A percentile compares a stretch with the other conserved stretches of the same genome.
Conservation (phyloP, 495 filamentous ascomycete genomes). For the Trichoderma reesei region DNA sequence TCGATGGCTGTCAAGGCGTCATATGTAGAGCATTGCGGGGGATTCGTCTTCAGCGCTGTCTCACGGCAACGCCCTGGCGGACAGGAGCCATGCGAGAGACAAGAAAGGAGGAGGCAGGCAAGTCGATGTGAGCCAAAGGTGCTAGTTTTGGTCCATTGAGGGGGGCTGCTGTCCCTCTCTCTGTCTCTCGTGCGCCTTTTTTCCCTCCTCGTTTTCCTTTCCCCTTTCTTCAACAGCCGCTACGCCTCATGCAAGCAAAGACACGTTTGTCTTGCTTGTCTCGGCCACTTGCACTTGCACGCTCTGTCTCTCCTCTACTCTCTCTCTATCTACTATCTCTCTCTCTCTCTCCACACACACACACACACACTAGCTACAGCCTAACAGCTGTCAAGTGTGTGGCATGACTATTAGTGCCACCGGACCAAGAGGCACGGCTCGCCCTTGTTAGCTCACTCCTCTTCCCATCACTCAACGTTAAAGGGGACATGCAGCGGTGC, state of each 20-base stretch:
- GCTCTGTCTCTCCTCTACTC: neutral
- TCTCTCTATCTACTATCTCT: neutral
- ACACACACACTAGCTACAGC: neutral
- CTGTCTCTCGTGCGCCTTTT: too few species aligned
- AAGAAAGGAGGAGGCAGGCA: too few species aligned
- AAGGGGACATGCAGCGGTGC: neutral
- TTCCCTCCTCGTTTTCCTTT: too few species aligned
- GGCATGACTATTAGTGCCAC: neutral
- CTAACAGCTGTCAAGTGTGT: neutral
- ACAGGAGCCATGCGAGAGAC: neutral
- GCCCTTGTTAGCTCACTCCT: neutral
- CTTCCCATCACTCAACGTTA: neutral
- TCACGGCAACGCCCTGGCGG: neutral
- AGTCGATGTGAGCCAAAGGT: too few species aligned
- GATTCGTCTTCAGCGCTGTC: neutral
- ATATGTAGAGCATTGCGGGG: constrained; percentile 5
- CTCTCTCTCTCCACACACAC: neutral
- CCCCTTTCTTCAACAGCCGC: neutral
- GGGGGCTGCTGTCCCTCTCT: too few species aligned
- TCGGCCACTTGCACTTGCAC: neutral
- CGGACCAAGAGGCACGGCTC: constrained; percentile 1
- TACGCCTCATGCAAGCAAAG: neutral
- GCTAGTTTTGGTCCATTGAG: too few species aligned
- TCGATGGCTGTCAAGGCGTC: neutral
- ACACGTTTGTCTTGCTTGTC: neutral